These are phyloP conservation scores for Naganishia friedmannii DNA, from an alignment of 768 basidiomycete species.

Conservation along the genomic window DNA sequence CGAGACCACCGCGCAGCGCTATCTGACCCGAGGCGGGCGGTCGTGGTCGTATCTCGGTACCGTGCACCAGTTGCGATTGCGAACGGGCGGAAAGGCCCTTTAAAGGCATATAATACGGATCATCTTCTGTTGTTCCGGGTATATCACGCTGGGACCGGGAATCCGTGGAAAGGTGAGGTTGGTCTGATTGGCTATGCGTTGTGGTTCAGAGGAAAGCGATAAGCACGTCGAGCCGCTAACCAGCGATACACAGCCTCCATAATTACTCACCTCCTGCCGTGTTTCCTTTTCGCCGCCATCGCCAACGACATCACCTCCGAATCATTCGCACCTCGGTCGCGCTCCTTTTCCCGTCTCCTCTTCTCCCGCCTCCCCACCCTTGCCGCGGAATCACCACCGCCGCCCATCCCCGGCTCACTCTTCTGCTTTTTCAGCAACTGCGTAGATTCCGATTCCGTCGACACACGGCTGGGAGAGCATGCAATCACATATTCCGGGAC, in stretches of 20 bases:
- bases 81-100: neutral
- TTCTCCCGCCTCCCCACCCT: neutral
- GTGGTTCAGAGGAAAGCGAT: too few relatives aligned
- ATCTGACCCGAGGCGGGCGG: too few relatives aligned
- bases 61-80: neutral
- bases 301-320: too few relatives aligned
- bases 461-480: too few relatives aligned
- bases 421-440: neutral
- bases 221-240: too few relatives aligned
- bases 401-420: slow-evolving; percentile 1
- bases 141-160: neutral
- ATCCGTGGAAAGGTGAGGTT: neutral
- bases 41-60: too few relatives aligned
- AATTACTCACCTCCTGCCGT: neutral
- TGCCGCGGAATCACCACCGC: neutral
- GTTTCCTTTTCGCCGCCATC: neutral
- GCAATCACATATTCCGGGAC: neutral
- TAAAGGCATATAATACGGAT: slow-evolving; percentile 9
- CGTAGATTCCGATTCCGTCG: too few relatives aligned
- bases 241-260: too few relatives aligned
- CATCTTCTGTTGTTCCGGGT: neutral
- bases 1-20: too few relatives aligned
- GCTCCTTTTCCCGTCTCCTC: neutral
- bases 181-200: neutral
- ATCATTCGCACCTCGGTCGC: too few relatives aligned